phyloP scores from a whole-genome alignment of 139 green algal species.

The Volvox reticuliferus region DNA sequence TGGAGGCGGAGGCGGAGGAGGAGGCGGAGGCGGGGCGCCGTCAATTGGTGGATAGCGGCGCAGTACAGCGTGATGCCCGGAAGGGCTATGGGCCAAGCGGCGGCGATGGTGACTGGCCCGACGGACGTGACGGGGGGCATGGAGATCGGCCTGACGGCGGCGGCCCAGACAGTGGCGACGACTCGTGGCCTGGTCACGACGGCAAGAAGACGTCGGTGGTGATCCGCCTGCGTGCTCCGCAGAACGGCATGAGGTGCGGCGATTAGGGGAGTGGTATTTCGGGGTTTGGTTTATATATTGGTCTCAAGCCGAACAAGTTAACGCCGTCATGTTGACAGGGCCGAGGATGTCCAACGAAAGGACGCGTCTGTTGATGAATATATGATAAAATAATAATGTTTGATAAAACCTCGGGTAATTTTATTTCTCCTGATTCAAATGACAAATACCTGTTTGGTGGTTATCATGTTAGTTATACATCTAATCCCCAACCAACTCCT shows the following conservation, averaged over 20 bases:
- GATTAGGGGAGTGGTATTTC: not conserved
- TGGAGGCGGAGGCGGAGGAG: not conserved
- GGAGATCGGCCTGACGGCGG: not conserved
- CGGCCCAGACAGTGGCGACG: not conserved
- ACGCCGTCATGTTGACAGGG: too few relatives aligned
- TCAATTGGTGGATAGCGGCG: not conserved
- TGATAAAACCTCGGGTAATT: too few relatives aligned
- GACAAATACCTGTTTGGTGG: not conserved
- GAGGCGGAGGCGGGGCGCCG: not conserved
- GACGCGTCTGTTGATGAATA: too few relatives aligned
- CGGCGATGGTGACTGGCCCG: constrained; percentile 16
- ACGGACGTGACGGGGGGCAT: not conserved
- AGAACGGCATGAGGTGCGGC: not conserved
- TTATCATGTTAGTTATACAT: not conserved
- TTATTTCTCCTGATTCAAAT: not conserved
- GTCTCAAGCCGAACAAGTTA: too few relatives aligned
- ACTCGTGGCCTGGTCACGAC: not conserved
- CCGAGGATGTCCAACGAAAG: too few relatives aligned
- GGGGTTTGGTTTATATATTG: not conserved
- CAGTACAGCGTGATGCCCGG: not conserved
- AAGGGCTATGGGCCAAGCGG: not conserved
- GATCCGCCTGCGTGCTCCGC: constrained; percentile 11
- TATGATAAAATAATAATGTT: too few relatives aligned
- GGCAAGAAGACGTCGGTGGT: not conserved
- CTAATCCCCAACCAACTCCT: not conserved